These are phyloP conservation scores for Globisporangium cederbergense DNA, from an alignment of 352 stramenopile genomes.

Conservation along the genomic window DNA sequence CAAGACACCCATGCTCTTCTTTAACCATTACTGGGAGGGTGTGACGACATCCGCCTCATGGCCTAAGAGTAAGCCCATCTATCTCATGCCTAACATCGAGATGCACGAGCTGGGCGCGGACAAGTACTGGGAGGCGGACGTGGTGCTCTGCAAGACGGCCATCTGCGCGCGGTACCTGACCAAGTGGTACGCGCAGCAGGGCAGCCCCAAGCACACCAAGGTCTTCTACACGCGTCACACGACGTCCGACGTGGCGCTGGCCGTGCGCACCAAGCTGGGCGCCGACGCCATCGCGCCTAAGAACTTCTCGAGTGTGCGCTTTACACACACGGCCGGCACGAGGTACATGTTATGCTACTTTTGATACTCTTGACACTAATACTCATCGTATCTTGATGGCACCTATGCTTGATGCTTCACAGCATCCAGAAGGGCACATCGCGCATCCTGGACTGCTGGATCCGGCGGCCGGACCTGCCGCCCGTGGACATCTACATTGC, in stretches of 20 bases:
- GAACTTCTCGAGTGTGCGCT: conserved; percentile 36
- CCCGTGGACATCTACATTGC: conserved; percentile 32
- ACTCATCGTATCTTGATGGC: no score
- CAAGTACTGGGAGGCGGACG: conserved; percentile 42
- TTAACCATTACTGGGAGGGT: conserved; percentile 58
- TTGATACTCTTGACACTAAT: no score
- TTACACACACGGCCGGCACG: conserved; percentile 43
- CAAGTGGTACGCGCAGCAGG: conserved; percentile 50
- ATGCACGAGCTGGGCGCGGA: conserved; percentile 46
- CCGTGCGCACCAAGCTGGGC: conserved; percentile 20
- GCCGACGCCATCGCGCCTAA: conserved; percentile 19
- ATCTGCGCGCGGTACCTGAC: conserved; percentile 39
- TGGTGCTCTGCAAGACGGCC: conserved; percentile 54
- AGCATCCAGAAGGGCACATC: conserved; percentile 44
- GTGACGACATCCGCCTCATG: conserved; percentile 24
- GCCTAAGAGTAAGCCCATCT: conserved; percentile 37
- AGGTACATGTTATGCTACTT: no score
- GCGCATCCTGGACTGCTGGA: conserved; percentile 42
- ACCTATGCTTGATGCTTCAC: no score
- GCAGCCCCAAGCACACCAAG: conserved; percentile 22
- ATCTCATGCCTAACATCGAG: conserved; percentile 51
- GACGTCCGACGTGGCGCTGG: conserved; percentile 39
- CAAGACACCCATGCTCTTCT: conserved; percentile 45
- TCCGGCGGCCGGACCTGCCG: conserved; percentile 28
- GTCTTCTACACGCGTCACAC: conserved; percentile 59